Evolutionary conservation across 371 early-diverging fungal species (phyloP), one percentile per base, ranked within the genome.

Genomic region (Mortierella sp.): DNA sequence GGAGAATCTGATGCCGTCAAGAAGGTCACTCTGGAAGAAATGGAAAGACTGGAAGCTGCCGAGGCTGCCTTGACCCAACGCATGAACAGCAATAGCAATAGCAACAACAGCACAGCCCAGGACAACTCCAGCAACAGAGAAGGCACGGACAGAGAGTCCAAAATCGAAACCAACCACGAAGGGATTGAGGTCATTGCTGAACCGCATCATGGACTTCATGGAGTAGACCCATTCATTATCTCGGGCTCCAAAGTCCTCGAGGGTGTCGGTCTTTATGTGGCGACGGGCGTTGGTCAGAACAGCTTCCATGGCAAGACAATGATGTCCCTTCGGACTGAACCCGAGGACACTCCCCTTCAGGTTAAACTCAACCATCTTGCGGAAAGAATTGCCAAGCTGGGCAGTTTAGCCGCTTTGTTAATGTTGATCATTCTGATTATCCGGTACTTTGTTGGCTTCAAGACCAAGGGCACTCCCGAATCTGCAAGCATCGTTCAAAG

Each of bases 1-100:
- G 98, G 98, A 79, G 98, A 98, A 85, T 89, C 94, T 4, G 94
- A 97, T 65, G 90, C 94, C 0, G 90, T 97, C 83, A 90, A 89
- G 68, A 94, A 85, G 62, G 68, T 82, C 16, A 70, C 77, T 48
- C 66, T 69, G 9, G 79, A 82, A 16, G 81, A 82, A 45, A 59
- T 64, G 26, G 48, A 61, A 47, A 52, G 52, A 15, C 59, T 70
- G 2, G 68, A 73, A 48, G 82, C 85, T 1, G 83, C 86, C 61
- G 84, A 83, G 53, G 91, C 91, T 14, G 85, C 85, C n/a, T 37
- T 37, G 37, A 37, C 3, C 9, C 5, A 37, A 37, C 37, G 37
- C 37, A 37, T 37, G 5, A 37, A 37, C 37, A 37, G 37, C 37
- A 37, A n/a, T n/a, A n/a, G n/a, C n/a, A n/a, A n/a, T n/a, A n/a